These are phyloP conservation scores for Cladosporium cucumerinum DNA, from an alignment of 2,329 filamentous ascomycete species.

Conservation along the genomic window DNA sequence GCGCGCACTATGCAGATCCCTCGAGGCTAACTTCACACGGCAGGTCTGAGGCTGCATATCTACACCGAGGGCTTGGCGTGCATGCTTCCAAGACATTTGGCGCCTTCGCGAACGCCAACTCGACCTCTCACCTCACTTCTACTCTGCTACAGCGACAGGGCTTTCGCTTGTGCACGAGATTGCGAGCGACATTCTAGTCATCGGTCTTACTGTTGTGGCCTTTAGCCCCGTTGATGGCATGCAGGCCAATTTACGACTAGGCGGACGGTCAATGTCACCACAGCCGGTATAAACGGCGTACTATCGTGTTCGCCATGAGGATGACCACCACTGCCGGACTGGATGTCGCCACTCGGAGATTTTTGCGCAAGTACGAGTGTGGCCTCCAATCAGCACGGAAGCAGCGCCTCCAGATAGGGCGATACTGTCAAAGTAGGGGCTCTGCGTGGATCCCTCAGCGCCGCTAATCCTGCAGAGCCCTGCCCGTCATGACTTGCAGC, in stretches of 20 bases:
- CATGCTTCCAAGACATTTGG: slow-evolving; percentile 1
- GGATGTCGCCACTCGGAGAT: background rate
- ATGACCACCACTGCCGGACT: background rate
- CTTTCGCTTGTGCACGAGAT: background rate
- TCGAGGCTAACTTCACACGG: background rate
- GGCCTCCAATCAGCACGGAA: background rate
- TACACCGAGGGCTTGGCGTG: slow-evolving; percentile 10
- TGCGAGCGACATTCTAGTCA: slow-evolving; percentile 6
- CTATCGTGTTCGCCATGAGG: background rate
- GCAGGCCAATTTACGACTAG: slow-evolving; percentile 2
- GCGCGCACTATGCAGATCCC: slow-evolving; percentile 1
- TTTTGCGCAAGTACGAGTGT: background rate
- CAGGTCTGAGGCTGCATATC: slow-evolving; percentile 9
- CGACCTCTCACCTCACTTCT: slow-evolving; percentile 9
- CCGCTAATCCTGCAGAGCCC: background rate
- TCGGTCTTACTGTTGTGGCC: background rate
- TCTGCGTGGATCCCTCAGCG: background rate
- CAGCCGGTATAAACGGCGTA: background rate
- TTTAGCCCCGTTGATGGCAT: background rate
- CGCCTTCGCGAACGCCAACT: background rate
- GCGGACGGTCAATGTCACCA: background rate
- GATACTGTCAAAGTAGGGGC: background rate
- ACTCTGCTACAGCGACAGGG: background rate
- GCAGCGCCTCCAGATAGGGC: background rate
- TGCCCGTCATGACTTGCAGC: slow-evolving; percentile 11